Base-by-base conservation (phyloP, 1,139 yeast species). In the Eremothecium gossypii region DNA sequence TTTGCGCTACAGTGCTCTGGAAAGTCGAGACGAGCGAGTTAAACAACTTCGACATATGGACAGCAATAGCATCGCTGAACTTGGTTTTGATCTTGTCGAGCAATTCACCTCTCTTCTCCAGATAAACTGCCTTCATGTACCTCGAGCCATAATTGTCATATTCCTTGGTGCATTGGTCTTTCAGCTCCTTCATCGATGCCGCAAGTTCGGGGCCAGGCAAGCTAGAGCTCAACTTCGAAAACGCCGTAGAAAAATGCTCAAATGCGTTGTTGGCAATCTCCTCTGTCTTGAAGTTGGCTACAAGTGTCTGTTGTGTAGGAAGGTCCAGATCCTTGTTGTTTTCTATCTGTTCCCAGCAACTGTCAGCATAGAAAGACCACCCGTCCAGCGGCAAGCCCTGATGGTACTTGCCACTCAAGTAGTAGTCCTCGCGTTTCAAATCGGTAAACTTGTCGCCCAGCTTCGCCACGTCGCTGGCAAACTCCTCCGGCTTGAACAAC, bases 241-340 rank as follows among this genome's bases (percentile, higher is more conserved):
- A 65, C 2, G 47, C 38, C 3, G 36, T 40, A 9, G 47, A 39
- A 38, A 63, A 62, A 2, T 45, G 43, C 2, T 49, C 56, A 20
- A 61, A 45, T 1, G 63, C 51, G 37, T 60, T 67, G 42, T 58
- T 56, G 9, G 64, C 73, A 41, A 93, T 83, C 61, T 91, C 98
- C 55, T 89, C 95, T 63, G 98, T 91, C 57, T 95, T 79, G 66
- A 86, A 91, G 53, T 91, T 78, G 4, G 98, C 95, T 13, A 91
- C 97, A 46, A 91, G 69, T 36, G 86, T 84, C 61, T 91, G 98
- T 60, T 91, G 98, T 1, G 97, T 89, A 23, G 98, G 98, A 52
- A 91, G 71, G 64, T 91, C 98, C 52, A 91, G 74, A 59, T 91
- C 98, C 63, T 86, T 89, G 64, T 91, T 91, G 47, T 74, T 73